Conservation (phyloP, 2,329 filamentous ascomycete genomes). For the Colletotrichum orchidophilum region DNA sequence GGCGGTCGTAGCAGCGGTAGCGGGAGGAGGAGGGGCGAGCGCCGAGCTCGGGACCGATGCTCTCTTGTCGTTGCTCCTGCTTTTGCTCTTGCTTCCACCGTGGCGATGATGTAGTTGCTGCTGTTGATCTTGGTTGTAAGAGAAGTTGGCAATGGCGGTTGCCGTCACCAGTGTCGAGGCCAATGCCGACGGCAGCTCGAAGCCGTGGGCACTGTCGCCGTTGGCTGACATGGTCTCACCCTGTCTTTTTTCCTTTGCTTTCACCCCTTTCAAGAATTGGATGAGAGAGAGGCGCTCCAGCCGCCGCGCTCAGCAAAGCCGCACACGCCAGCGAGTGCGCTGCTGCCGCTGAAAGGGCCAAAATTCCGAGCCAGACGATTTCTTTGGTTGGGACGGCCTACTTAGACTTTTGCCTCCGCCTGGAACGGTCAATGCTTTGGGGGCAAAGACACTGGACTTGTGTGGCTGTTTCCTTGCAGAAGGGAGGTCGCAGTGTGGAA, state of each 20-base stretch:
- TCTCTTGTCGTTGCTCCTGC: neutral
- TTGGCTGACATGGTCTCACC: slow-evolving; percentile 29
- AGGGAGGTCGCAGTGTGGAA: slow-evolving; percentile 17
- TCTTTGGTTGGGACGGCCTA: slow-evolving; percentile 21
- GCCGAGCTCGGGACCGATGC: neutral
- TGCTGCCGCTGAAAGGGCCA: neutral
- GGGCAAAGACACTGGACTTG: neutral
- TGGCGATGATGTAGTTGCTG: neutral
- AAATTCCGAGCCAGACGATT: slow-evolving; percentile 1
- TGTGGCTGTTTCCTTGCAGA: slow-evolving; percentile 20
- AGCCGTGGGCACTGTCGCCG: slow-evolving; percentile 12
- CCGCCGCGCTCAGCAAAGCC: neutral
- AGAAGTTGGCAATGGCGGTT: slow-evolving; percentile 16
- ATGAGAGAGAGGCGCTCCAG: neutral
- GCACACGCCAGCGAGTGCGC: neutral
- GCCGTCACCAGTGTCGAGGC: slow-evolving; percentile 10
- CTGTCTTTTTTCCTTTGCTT: neutral
- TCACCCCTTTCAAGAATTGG: neutral
- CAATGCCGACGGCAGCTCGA: slow-evolving; percentile 28
- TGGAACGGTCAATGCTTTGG: slow-evolving; percentile 24
- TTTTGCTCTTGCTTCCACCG: neutral
- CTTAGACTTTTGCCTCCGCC: slow-evolving; percentile 1
- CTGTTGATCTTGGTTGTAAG: slow-evolving; percentile 1
- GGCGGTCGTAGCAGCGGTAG: neutral
- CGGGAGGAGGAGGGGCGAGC: neutral